Base-by-base conservation (phyloP, 495 filamentous ascomycete species). In the Parathielavia hyrcaniae region DNA sequence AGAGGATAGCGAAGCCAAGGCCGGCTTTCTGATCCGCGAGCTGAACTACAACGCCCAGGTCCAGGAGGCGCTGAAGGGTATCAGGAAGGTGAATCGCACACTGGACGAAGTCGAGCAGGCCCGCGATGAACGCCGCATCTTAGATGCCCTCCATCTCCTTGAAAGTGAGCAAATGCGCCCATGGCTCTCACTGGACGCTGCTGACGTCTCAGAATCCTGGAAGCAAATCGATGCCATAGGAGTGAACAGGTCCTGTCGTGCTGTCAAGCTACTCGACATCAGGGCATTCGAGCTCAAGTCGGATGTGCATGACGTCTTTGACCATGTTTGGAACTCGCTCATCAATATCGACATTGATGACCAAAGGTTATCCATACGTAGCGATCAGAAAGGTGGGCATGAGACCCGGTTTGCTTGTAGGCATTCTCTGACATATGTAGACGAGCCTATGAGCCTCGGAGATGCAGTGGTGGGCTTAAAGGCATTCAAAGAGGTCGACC, bases 41-140 rank as follows among this genome's bases (percentile, higher is more conserved):
- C 77, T 88, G 16, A 77, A 77, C 44, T 97, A 91, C 74, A 95
- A 88, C 62, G 71, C 83, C 57, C 82, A 82, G 41, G 76, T 97
- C 22, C 72, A 78, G 19, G 73, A 74, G 43, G 81, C 84, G 1
- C 70, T 96, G 43, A 78, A 79, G 63, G 75, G 79, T 34, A 79
- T 93, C 17, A 78, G 74, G 47, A 65, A 67, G 12, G 79, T 83
- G 20, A 78, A 79, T 53, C 71, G 68, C 26, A 66, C 73, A 7
- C 64, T 88, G 13, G 74, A 79, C 36, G 65, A 80, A 48, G 81
- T 79, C 5, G 80, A 84, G 56, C 63, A 67, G 41, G 75, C 77
- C 11, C 71, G 73, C 2, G 67, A 71, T 30, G 76, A 80, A 61
- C 65, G 72, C 6, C 69, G 73, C 20, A 76, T 81, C 58, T 55